Conservation (phyloP, 129 eudicot genomes). For the Tagetes erecta region DNA sequence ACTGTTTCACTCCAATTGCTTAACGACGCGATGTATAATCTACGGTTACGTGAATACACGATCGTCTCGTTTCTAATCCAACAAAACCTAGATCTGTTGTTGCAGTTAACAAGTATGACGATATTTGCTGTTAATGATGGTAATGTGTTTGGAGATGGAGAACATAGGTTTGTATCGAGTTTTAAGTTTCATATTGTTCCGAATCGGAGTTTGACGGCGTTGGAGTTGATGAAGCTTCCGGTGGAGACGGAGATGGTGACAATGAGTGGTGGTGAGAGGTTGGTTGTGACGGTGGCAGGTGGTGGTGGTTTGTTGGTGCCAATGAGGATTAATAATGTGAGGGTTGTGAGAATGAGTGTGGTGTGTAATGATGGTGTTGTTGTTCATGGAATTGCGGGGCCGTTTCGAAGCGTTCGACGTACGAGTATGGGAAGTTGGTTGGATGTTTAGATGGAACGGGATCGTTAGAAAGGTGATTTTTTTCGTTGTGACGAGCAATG, state of each 20-base stretch:
- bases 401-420: conserved; percentile 45
- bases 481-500: too few species aligned
- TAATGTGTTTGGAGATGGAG: conserved; percentile 52
- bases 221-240: conserved; percentile 45
- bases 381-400: conserved; percentile 55
- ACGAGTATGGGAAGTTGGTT: conserved; percentile 27
- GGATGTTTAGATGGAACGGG: not conserved
- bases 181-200: conserved; percentile 67
- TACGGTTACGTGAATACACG: conserved; percentile 61
- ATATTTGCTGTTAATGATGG: conserved; percentile 64
- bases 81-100: conserved; percentile 46
- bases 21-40: conserved; percentile 55
- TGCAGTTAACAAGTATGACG: conserved; percentile 45
- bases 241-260: conserved; percentile 46
- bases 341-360: conserved; percentile 42
- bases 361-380: conserved; percentile 50
- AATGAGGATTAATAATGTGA: conserved; percentile 74
- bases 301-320: conserved; percentile 60
- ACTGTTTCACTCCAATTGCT: conserved; percentile 47
- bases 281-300: conserved; percentile 63
- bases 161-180: conserved; percentile 38
- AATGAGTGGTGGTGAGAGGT: conserved; percentile 44
- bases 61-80: conserved; percentile 58
- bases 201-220: conserved; percentile 47
- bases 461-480: too few species aligned